Percentiles rank a stretch among this genome's conserved stretches.
These are phyloP conservation scores for Hymenoscyphus infarciens DNA, from an alignment of 2,329 filamentous ascomycete genomes.

Conservation along the genomic window DNA sequence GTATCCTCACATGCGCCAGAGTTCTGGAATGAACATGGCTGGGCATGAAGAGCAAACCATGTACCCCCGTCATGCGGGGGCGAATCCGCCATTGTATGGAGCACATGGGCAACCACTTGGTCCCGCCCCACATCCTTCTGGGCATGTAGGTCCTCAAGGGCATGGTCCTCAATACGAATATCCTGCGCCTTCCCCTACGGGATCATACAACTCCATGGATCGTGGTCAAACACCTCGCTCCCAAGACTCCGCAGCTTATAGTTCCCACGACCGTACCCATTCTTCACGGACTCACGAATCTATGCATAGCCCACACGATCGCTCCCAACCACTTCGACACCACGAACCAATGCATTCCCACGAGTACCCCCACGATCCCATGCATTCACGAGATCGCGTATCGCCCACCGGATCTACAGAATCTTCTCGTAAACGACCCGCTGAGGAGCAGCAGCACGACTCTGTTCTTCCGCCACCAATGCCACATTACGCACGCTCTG, in stretches of 20 bases:
- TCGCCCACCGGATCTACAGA: background rate
- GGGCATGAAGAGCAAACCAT: constrained; percentile 35
- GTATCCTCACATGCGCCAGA: constrained; percentile 48
- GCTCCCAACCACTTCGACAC: constrained; percentile 3
- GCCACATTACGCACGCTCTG: constrained; percentile 30
- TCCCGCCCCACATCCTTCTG: constrained; percentile 24
- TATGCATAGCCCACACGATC: background rate
- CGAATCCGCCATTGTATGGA: constrained; percentile 35
- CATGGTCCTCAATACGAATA: constrained; percentile 32
- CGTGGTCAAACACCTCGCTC: constrained; percentile 17
- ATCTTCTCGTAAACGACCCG: constrained; percentile 32
- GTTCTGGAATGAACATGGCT: constrained; percentile 32
- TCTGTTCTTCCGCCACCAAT: constrained; percentile 38
- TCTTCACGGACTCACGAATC: background rate
- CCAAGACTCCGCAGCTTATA: constrained; percentile 16
- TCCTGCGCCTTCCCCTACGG: constrained; percentile 34
- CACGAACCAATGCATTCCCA: background rate
- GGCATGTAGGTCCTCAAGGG: background rate
- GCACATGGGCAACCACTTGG: constrained; percentile 40
- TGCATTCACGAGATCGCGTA: background rate
- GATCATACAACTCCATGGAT: constrained; percentile 29
- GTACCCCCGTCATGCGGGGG: constrained; percentile 25
- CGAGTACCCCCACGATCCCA: background rate
- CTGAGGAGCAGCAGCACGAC: constrained; percentile 35
- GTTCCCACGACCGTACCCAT: background rate